Evolutionary conservation across 192 early-diverging fungal genomes (phyloP).

Genomic region (Gamsiella multidivaricata): DNA sequence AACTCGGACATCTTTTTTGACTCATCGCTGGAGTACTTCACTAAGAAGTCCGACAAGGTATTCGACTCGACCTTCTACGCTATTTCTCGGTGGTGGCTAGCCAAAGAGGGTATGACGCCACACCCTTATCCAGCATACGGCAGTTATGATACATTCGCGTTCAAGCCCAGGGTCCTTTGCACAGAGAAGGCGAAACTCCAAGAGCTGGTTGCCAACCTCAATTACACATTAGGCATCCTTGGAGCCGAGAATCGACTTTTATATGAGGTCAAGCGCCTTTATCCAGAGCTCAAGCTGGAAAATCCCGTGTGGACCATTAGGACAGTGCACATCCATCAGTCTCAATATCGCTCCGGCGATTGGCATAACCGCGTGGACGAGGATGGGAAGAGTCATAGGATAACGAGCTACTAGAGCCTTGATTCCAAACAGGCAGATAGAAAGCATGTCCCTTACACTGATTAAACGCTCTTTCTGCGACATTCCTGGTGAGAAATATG

Average conservation of each 20-base stretch:
- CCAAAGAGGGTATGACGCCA: background rate
- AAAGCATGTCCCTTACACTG: too few species aligned
- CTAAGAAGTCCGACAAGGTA: background rate
- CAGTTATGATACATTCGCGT: conserved; percentile 18
- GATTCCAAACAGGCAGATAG: too few species aligned
- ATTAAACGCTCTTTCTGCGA: too few species aligned
- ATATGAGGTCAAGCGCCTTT: conserved; percentile 16
- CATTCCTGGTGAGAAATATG: too few species aligned
- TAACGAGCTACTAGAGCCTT: too few species aligned
- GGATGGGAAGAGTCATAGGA: too few species aligned
- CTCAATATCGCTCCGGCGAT: background rate
- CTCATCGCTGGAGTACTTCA: conserved; percentile 20
- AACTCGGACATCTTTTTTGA: conserved; percentile 22
- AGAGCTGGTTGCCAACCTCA: conserved; percentile 1
- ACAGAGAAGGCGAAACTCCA: background rate
- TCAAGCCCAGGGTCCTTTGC: conserved; percentile 1
- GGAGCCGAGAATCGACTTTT: conserved; percentile 16
- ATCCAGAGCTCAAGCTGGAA: background rate
- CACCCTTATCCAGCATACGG: background rate
- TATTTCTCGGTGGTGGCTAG: conserved; percentile 4
- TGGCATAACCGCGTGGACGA: background rate
- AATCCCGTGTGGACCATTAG: background rate
- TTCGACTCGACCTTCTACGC: conserved; percentile 19
- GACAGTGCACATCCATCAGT: background rate
- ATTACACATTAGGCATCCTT: conserved; percentile 8